Evolutionary conservation across 2,329 filamentous ascomycete genomes (phyloP), one percentile per base, ranked within the genome.

Genomic region (Lasiodiplodia citricola): DNA sequence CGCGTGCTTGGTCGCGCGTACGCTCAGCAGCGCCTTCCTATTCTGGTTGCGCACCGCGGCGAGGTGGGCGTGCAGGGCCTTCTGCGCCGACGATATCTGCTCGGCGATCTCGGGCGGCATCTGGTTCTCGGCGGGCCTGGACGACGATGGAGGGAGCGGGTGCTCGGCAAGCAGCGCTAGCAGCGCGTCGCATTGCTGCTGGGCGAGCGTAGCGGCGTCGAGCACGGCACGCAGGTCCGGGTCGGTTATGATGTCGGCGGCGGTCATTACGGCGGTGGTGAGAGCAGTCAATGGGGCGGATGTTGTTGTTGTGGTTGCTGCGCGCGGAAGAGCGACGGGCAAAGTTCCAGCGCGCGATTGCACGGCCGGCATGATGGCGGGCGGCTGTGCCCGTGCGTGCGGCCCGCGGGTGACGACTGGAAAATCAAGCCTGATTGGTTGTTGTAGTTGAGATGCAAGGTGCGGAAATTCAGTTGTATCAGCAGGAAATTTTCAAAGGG

Each of bases 1-100:
- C 73, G 89, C 85, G 66, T 91, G 86, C 79, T 98, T 98, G 16
- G 94, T 97, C 73, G 93, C 89, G 72, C 96, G 90, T 37, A 94
- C 92, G 37, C 89, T 87, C 74, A 97, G 87, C 72, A 94, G 89
- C 11, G 94, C 93, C 71, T 91, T 87, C 35, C 96, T 90, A 78
- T 97, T 95, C 35, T 96, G 85, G 14, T 92, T 92, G 67, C 95
- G 92, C 63, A 77, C 75, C 56, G 77, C 70, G 1, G 77, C 75
- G n/a, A 79, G 70, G 74, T 93, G 90, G 67, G 93, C 90, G 73
- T 91, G 88, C 3, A 98, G 87, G 1, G 89, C 84, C 77, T 96
- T 96, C 78, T 96, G 93, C 76, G 92, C 89, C 76, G 89, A 91
- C 8, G 90, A 90, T 37, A 92, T 84, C 69, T 88, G 87, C 35